phyloP scores from a whole-genome alignment of 257 asterid species.

The Forsythia viridissima region DNA sequence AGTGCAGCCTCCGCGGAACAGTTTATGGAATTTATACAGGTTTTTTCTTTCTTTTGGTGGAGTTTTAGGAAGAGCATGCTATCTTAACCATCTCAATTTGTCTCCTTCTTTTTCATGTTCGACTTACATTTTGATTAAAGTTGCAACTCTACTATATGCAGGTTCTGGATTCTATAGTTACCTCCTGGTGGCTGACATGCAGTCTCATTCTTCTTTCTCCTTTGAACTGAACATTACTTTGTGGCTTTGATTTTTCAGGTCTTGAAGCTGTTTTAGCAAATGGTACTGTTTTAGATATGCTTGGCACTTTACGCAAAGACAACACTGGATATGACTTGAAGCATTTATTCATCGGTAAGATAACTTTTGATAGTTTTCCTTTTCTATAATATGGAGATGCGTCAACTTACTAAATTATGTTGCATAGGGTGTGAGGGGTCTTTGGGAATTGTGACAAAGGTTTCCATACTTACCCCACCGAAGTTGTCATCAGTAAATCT shows the following conservation, averaged over 20 bases:
- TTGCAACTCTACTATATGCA: background rate
- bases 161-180: background rate
- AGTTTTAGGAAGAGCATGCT: background rate
- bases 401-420: conserved; percentile 25
- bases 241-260: conserved; percentile 53
- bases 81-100: background rate
- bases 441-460: conserved; percentile 88
- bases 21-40: background rate
- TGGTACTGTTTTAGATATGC: conserved; percentile 97
- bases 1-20: background rate
- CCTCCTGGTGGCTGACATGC: background rate
- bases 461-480: conserved; percentile 93
- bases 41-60: background rate
- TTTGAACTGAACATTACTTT: conserved; percentile 7
- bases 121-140: background rate
- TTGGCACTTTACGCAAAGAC: conserved; percentile 91
- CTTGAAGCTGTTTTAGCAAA: conserved; percentile 94
- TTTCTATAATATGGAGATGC: conserved; percentile 23
- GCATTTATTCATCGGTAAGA: conserved; percentile 90
- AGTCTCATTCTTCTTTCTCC: background rate
- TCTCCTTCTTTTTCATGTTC: background rate
- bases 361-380: conserved; percentile 22
- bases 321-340: conserved; percentile 97
- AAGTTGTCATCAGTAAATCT: conserved; percentile 83
- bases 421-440: conserved; percentile 95